Conservation (phyloP, 176 grass and related monocot species). For the Rhynchospora pubera region DNA sequence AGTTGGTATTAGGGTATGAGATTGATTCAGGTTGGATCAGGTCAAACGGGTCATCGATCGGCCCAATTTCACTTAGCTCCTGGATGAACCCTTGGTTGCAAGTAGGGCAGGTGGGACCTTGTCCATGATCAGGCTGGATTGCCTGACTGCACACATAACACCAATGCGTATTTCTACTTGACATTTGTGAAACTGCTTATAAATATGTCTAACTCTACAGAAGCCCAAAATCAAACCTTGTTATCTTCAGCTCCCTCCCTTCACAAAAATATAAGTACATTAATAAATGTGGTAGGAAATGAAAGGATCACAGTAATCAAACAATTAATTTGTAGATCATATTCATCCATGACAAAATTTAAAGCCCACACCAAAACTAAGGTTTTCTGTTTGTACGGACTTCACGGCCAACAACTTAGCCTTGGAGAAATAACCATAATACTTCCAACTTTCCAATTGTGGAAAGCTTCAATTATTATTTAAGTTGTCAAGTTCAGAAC, state of each 20-base stretch:
- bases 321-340: not conserved
- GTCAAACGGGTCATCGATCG: slow-evolving; percentile 43
- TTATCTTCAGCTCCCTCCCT: slow-evolving; percentile 19
- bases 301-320: not conserved
- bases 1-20: slow-evolving; percentile 7
- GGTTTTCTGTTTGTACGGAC: not conserved
- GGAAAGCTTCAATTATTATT: not conserved
- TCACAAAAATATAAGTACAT: not conserved
- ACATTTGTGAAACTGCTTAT: slow-evolving; percentile 38
- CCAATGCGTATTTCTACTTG: slow-evolving; percentile 89
- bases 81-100: slow-evolving; percentile 89
- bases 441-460: not conserved
- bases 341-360: not conserved
- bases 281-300: not conserved
- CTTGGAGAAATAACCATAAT: not conserved
- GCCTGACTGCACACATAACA: slow-evolving; percentile 64
- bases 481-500: not conserved
- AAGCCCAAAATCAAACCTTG: slow-evolving; percentile 2
- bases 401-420: not conserved
- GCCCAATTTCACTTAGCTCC: slow-evolving; percentile 64
- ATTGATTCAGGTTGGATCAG: slow-evolving; percentile 31
- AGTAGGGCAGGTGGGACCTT: slow-evolving; percentile 54
- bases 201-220: not conserved
- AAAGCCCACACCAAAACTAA: not conserved
- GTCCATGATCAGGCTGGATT: slow-evolving; percentile 33